These are phyloP conservation scores for Xylariaceae sp. DNA, from an alignment of 2,329 filamentous ascomycete species.

Conservation along the genomic window DNA sequence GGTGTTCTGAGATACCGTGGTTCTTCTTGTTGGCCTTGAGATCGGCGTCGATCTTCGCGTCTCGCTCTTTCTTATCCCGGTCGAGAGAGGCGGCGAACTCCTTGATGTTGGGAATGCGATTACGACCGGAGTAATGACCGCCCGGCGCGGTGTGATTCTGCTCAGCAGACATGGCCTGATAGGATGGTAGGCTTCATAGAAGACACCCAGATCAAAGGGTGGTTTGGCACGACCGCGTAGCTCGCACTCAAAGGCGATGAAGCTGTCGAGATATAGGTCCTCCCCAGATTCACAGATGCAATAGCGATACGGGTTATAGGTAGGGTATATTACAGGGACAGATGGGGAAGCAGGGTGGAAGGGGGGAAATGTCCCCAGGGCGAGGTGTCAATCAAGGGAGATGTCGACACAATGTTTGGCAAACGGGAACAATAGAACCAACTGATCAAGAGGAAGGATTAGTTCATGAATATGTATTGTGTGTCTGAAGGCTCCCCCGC, in stretches of 20 bases:
- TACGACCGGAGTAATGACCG: conserved; percentile 71
- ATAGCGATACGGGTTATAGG: not conserved
- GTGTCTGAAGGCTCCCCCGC: too few species aligned
- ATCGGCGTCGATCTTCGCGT: conserved; percentile 64
- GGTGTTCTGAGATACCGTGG: conserved; percentile 37
- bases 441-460: too few species aligned
- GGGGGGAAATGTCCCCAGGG: not conserved
- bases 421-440: too few species aligned
- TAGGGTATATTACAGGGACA: not conserved
- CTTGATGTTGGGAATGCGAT: conserved; percentile 83
- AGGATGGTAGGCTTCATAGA: too few species aligned
- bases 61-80: conserved; percentile 70
- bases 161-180: conserved; percentile 24
- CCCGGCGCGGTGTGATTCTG: conserved; percentile 22
- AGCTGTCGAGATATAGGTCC: too few species aligned
- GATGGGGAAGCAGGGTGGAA: not conserved
- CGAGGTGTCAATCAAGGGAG: not conserved
- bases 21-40: conserved; percentile 32
- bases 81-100: conserved; percentile 79
- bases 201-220: too few species aligned
- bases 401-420: too few species aligned
- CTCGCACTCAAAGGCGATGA: too few species aligned
- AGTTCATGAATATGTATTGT: too few species aligned
- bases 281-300: too few species aligned
- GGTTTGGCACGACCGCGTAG: too few species aligned